These are phyloP conservation scores for Hylodesmum podocarpum DNA, from an alignment of 306 rosid genomes.

Conservation along the genomic window DNA sequence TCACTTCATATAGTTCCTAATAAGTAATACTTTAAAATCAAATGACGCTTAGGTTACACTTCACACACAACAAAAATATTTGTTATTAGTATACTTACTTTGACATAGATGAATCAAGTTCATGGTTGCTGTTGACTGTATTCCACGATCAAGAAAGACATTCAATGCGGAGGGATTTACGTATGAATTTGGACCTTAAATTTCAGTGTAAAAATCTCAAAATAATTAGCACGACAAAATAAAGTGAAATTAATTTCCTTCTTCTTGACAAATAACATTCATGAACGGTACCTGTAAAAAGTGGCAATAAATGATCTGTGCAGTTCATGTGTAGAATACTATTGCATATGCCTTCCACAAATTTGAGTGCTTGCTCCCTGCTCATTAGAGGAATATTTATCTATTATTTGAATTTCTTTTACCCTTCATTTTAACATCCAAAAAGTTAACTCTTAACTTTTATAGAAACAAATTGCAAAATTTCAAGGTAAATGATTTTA, in stretches of 20 bases:
- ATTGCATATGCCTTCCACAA: slow-evolving; percentile 44
- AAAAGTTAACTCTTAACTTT: neutral
- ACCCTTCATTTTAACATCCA: neutral
- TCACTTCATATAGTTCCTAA: no score
- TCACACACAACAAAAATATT: neutral
- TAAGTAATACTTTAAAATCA: neutral
- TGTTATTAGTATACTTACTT: slow-evolving; percentile 43
- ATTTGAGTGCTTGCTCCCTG: slow-evolving; percentile 38
- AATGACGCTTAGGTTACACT: neutral
- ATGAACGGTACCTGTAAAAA: slow-evolving; percentile 52
- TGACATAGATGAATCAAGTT: slow-evolving; percentile 77
- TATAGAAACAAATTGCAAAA: neutral
- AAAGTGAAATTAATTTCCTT: neutral
- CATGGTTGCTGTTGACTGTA: slow-evolving; percentile 69
- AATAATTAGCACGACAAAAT: neutral
- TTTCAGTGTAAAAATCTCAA: neutral
- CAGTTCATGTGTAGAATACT: slow-evolving; percentile 48
- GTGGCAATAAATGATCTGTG: slow-evolving; percentile 38
- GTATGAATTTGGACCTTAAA: slow-evolving; percentile 66
- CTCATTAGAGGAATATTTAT: neutral
- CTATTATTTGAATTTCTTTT: neutral
- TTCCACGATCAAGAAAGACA: slow-evolving; percentile 50
- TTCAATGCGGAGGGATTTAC: slow-evolving; percentile 45
- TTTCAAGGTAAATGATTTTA: neutral
- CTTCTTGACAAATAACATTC: neutral